Conservation (phyloP, 225 moss, liverwort and hornwort species). For the Marchantia polymorpha region DNA sequence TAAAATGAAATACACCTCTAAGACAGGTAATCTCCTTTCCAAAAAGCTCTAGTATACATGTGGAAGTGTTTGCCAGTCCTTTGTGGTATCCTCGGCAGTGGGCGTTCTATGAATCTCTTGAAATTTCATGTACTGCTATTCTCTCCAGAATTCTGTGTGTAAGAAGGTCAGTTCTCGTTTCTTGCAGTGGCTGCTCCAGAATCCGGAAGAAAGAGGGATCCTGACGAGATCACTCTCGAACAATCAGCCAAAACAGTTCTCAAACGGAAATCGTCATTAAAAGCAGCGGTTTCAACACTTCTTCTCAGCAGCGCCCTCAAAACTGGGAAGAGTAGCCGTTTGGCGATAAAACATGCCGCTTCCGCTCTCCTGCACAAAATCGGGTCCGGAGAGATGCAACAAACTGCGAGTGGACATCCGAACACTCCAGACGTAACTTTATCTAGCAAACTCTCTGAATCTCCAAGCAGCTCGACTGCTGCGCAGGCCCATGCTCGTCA, state of each 20-base stretch:
- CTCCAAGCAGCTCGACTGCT: not conserved
- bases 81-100: too few relatives aligned
- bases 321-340: not conserved
- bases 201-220: not conserved
- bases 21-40: slow-evolving; percentile 10
- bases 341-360: not conserved
- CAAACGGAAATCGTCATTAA: not conserved
- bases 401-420: not conserved
- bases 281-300: not conserved
- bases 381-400: not conserved
- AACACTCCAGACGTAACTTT: too few relatives aligned
- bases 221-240: slow-evolving; percentile 15
- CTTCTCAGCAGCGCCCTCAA: not conserved
- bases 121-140: too few relatives aligned
- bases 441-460: not conserved
- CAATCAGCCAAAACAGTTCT: slow-evolving; percentile 14
- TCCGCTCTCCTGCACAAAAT: not conserved
- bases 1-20: slow-evolving; percentile 6
- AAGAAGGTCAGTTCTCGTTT: not conserved
- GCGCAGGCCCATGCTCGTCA: not conserved
- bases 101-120: too few relatives aligned
- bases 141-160: not conserved
- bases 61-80: too few relatives aligned
- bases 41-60: too few relatives aligned
- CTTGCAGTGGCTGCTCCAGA: slow-evolving; percentile 14